Evolutionary conservation across 331 rosid species (phyloP).

Genomic region (Phaseolus coccineus): DNA sequence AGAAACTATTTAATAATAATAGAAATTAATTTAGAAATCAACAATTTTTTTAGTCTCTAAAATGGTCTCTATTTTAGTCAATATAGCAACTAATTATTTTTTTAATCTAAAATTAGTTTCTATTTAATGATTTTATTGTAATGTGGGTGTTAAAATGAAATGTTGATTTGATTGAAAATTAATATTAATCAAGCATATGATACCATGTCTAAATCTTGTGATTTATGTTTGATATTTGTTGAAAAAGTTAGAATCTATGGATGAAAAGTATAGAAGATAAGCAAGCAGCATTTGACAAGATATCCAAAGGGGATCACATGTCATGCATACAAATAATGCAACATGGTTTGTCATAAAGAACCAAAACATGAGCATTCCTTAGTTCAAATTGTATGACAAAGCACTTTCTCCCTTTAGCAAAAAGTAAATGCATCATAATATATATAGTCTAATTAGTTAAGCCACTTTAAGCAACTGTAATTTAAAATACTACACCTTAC

Average conservation of each 20-base stretch:
- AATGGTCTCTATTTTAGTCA: no score
- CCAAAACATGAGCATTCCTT: conserved; percentile 39
- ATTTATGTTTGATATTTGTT: neutral
- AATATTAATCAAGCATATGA: neutral
- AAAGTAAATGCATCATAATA: neutral
- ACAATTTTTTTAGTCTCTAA: no score
- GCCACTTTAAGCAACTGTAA: no score
- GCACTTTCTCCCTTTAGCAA: conserved; percentile 3
- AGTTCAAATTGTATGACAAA: conserved; percentile 4
- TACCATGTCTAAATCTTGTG: neutral
- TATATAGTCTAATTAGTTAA: no score
- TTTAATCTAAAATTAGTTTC: no score
- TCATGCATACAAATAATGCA: conserved; percentile 25
- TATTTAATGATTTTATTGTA: no score
- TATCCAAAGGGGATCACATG: conserved; percentile 25
- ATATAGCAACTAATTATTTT: no score
- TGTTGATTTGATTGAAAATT: no score
- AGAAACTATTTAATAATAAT: no score
- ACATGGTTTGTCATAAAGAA: conserved; percentile 32
- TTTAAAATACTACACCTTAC: no score
- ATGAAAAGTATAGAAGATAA: neutral
- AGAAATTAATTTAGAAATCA: no score
- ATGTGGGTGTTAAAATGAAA: no score
- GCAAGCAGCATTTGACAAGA: conserved; percentile 9
- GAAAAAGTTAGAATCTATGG: neutral